These are phyloP conservation scores for Elsinoe perseae DNA, from an alignment of 2,329 filamentous ascomycete genomes.

Conservation along the genomic window DNA sequence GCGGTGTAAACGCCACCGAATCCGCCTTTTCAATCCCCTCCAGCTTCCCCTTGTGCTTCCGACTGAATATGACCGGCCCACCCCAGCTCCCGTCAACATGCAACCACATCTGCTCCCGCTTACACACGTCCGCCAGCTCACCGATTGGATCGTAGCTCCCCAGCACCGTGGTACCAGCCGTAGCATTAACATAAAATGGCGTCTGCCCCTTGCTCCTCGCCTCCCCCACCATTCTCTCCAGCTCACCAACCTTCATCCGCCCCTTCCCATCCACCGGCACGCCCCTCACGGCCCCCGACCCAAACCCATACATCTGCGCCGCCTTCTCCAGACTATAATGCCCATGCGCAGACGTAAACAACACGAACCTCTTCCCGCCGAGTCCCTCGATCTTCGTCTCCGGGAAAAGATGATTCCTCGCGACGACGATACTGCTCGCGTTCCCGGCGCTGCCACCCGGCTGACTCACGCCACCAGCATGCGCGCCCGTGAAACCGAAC, in stretches of 20 bases:
- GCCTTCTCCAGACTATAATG: slow-evolving; percentile 96
- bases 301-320: slow-evolving; percentile 82
- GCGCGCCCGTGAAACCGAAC: slow-evolving; percentile 65
- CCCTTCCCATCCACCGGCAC: slow-evolving; percentile 68
- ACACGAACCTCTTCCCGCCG: slow-evolving; percentile 55
- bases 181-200: slow-evolving; percentile 91
- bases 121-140: slow-evolving; percentile 62
- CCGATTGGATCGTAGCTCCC: slow-evolving; percentile 80
- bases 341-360: slow-evolving; percentile 84
- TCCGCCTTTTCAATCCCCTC: slow-evolving; percentile 66
- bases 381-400: slow-evolving; percentile 68
- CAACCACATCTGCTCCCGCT: slow-evolving; percentile 70
- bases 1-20: slow-evolving; percentile 80
- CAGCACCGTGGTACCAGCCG: slow-evolving; percentile 86
- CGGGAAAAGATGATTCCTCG: slow-evolving; percentile 78
- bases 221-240: slow-evolving; percentile 55
- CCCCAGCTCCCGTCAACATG: slow-evolving; percentile 94
- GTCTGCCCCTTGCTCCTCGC: slow-evolving; percentile 63
- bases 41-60: slow-evolving; percentile 56
- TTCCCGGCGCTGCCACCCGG: slow-evolving; percentile 83
- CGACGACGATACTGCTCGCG: slow-evolving; percentile 74
- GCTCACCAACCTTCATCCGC: slow-evolving; percentile 58
- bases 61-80: slow-evolving; percentile 70
- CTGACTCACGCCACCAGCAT: slow-evolving; percentile 63
- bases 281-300: slow-evolving; percentile 61